A percentile compares a stretch with the other conserved stretches of the same genome.
Evolutionary conservation across 208 protist genomes (phyloP).

Genomic region (Tritrichomonas foetus): DNA sequence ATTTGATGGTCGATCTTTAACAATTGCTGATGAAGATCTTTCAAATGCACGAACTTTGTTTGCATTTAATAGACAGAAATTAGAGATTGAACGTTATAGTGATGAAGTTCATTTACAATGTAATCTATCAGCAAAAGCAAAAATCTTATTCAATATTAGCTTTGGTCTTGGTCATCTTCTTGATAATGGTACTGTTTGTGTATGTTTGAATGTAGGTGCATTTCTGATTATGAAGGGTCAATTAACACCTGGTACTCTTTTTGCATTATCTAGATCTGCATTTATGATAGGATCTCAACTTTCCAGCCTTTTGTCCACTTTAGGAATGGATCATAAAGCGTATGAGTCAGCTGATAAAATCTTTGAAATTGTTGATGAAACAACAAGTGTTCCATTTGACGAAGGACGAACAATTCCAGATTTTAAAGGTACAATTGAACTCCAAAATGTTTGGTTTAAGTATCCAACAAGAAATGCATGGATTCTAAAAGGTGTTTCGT

Average conservation of each 20-base stretch:
- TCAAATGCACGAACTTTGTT: background rate
- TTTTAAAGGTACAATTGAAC: background rate
- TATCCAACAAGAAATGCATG: background rate
- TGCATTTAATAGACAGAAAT: background rate
- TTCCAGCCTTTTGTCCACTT: background rate
- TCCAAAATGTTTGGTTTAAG: slow-evolving; percentile 23
- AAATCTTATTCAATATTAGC: background rate
- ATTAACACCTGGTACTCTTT: background rate
- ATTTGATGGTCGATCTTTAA: background rate
- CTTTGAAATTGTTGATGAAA: background rate
- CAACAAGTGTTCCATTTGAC: no score
- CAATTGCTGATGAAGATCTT: background rate
- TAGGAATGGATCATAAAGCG: background rate
- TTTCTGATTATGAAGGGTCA: background rate
- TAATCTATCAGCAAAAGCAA: background rate
- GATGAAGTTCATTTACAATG: background rate
- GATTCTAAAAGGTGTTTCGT: background rate
- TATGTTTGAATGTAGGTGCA: background rate
- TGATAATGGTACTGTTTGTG: background rate
- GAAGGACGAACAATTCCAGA: background rate
- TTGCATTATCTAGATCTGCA: background rate
- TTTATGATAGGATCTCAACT: background rate
- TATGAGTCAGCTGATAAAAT: background rate
- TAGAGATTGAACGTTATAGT: background rate
- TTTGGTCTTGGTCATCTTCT: background rate